Conservation (phyloP, 2,329 filamentous ascomycete genomes). For the Fusarium pininemorale region DNA sequence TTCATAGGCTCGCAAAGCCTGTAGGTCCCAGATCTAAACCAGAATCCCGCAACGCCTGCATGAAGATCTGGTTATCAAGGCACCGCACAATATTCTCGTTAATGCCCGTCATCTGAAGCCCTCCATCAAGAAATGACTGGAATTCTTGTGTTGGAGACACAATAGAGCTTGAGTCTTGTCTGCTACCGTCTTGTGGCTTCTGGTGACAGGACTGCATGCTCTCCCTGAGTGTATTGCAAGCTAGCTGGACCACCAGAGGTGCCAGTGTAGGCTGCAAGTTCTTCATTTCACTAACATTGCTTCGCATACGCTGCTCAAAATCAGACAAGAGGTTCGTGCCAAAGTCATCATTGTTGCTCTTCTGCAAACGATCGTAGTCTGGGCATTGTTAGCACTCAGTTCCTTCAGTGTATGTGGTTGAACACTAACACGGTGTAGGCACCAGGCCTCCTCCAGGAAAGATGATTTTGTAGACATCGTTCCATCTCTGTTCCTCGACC, state of each 20-base stretch:
- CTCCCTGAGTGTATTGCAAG: background rate
- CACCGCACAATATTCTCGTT: background rate
- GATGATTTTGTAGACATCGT: constrained; percentile 18
- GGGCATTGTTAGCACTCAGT: background rate
- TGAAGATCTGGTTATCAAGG: background rate
- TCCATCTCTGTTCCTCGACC: constrained; percentile 27
- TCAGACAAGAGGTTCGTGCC: background rate
- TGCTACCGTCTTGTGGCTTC: background rate
- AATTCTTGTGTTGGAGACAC: background rate
- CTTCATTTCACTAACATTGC: background rate
- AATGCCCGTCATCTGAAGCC: background rate
- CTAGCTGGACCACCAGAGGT: background rate
- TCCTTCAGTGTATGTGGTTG: background rate
- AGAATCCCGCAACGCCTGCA: background rate
- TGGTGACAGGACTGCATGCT: background rate
- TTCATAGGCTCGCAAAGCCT: background rate
- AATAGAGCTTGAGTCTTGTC: background rate
- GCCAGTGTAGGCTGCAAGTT: background rate
- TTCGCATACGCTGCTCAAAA: background rate
- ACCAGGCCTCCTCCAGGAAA: constrained; percentile 12
- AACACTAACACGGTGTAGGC: constrained; percentile 25
- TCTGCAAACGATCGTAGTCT: constrained; percentile 12
- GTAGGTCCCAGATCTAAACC: background rate
- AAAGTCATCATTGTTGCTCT: background rate
- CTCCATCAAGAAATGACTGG: background rate